These are phyloP conservation scores for Trifolium subterraneum DNA, from an alignment of 306 rosid genomes.

Conservation along the genomic window DNA sequence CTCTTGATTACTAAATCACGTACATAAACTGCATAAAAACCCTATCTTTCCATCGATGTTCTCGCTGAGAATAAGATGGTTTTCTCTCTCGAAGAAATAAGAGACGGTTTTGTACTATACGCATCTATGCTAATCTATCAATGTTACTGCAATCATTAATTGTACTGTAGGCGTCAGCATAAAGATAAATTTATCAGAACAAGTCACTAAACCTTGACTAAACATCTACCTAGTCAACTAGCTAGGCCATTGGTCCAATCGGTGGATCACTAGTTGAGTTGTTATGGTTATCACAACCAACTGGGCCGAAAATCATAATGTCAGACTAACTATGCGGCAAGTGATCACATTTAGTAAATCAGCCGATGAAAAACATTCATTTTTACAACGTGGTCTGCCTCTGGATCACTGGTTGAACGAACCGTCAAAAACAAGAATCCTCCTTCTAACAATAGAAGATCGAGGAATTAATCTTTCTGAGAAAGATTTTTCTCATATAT, in stretches of 20 bases:
- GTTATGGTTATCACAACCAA: not conserved
- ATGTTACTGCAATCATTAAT: not conserved
- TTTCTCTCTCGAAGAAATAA: slow-evolving; percentile 4
- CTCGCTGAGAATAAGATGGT: slow-evolving; percentile 28
- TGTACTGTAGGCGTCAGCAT: not conserved
- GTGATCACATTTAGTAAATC: not conserved
- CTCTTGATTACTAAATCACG: slow-evolving; percentile 11
- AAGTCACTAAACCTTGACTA: slow-evolving; percentile 17
- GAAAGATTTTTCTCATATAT: slow-evolving; percentile 76
- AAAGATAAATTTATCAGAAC: not conserved
- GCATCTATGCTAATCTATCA: not conserved
- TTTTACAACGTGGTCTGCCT: not conserved
- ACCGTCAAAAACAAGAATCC: slow-evolving; percentile 32
- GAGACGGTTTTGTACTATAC: not conserved
- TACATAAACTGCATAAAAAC: slow-evolving; percentile 24
- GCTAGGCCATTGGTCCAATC: not conserved
- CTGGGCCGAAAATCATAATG: slow-evolving; percentile 11
- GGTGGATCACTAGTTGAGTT: slow-evolving; percentile 13
- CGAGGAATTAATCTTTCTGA: slow-evolving; percentile 51
- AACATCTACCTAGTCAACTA: not conserved
- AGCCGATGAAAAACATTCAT: not conserved
- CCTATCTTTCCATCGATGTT: slow-evolving; percentile 3
- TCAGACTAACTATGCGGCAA: slow-evolving; percentile 11
- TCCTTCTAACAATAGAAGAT: slow-evolving; percentile 40
- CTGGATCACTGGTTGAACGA: not conserved